Base-by-base conservation (phyloP, 768 basidiomycete species). In the Mycena alexandri region DNA sequence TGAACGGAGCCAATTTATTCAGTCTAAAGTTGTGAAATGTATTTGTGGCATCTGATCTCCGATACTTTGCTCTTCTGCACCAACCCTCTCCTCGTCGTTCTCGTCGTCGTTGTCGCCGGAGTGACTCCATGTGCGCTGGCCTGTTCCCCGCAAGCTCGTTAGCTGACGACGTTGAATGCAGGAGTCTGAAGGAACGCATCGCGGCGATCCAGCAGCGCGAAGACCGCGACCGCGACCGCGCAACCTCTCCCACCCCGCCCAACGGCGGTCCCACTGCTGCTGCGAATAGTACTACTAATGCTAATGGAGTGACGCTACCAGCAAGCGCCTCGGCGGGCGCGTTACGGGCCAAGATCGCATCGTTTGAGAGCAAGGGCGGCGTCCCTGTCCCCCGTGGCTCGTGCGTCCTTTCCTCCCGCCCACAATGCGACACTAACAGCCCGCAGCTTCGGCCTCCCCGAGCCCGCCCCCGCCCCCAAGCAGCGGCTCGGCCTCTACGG, bases 111-210 rank as follows among this genome's bases (percentile, higher is more conserved):
- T 29, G 29, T 29, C 29, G 29, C 3, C 29, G 29, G 29, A 29
- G 29, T 29, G 29, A 29, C 29, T 29, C 29, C 10, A 38, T 38
- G 38, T 38, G 38, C 38, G 38, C 38, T 38, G 38, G 11, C 4
- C 4, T 11, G 4, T 38, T 10, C 38, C 38, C 38, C 38, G 29
- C 29, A 29, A 29, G 29, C 29, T 6, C 29, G 29, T 29, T 3
- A 29, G 29, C 29, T 29, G 6, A 29, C 29, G 29, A 29, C 29
- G 29, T 29, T 29, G 29, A 29, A 29, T 38, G 47, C 29, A 71
- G 65, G 69, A 92, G 90, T 76, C 86, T 94, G 74, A 93, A 90
- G 79, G 93, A 94, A 72, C 90, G 93, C 60, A 94, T 94, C 69
- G 93, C 93, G 19, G 92, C 92, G 29, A 81, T 94, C 54, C 88